Conservation (phyloP, 1,284 basidiomycete species). For the Ustilago esculenta region DNA sequence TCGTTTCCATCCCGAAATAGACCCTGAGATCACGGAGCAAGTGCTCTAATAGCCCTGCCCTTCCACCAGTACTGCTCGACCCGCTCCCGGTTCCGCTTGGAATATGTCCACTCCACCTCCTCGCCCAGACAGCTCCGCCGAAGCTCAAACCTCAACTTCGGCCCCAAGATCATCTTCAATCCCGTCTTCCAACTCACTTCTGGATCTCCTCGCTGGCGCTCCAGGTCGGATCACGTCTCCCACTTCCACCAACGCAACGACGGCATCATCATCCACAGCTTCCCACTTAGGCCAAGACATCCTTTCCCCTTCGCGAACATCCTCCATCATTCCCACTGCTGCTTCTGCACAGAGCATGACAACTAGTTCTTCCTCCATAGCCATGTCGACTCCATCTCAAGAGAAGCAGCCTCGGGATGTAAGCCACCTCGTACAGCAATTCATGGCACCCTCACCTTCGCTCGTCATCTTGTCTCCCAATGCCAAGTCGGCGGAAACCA, state of each 20-base stretch:
- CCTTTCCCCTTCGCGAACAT: not conserved
- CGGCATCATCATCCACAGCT: slow-evolving; percentile 11
- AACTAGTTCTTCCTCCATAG: not conserved
- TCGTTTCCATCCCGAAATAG: slow-evolving; percentile 3
- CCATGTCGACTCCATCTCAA: slow-evolving; percentile 3
- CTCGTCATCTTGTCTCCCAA: slow-evolving; percentile 3
- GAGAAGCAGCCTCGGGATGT: slow-evolving; percentile 12
- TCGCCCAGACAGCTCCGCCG: not conserved
- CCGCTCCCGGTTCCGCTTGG: not conserved
- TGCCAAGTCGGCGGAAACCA: slow-evolving; percentile 2
- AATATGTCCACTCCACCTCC: slow-evolving; percentile 15
- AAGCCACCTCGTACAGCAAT: slow-evolving; percentile 31
- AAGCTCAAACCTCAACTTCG: not conserved
- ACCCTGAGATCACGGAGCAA: not conserved
- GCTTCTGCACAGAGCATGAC: not conserved
- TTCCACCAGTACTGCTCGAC: no score
- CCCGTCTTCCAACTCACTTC: slow-evolving; percentile 28
- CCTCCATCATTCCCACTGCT: not conserved
- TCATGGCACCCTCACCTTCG: slow-evolving; percentile 20
- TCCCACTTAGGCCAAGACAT: not conserved
- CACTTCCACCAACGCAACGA: not conserved
- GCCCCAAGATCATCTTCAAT: not conserved
- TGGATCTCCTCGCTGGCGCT: slow-evolving; percentile 44
- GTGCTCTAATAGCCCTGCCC: no score
- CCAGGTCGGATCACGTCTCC: slow-evolving; percentile 29